Evolutionary conservation across 2,329 filamentous ascomycete genomes (phyloP).

Genomic region (Gyromitra esculenta): DNA sequence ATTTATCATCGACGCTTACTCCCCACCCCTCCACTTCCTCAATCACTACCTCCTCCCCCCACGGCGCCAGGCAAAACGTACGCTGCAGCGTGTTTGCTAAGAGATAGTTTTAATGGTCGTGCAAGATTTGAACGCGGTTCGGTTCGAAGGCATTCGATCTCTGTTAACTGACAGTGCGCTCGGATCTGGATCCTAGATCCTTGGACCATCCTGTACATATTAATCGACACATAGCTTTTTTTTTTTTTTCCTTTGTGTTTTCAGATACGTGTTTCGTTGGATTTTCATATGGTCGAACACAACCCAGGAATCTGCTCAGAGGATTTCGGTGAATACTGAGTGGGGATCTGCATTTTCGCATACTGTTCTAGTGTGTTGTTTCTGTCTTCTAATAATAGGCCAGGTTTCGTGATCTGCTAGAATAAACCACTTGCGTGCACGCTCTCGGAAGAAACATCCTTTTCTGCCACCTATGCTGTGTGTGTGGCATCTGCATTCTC

Average conservation of each 20-base stretch:
- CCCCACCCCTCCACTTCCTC: background rate
- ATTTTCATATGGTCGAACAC: constrained; percentile 21
- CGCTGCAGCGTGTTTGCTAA: constrained; percentile 33
- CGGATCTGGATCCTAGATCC: constrained; percentile 51
- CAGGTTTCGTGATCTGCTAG: constrained; percentile 46
- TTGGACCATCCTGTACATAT: constrained; percentile 44
- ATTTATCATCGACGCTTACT: constrained; percentile 37
- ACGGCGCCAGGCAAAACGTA: constrained; percentile 49
- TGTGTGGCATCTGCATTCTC: constrained; percentile 27
- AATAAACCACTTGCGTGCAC: constrained; percentile 26
- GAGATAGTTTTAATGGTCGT: constrained; percentile 28
- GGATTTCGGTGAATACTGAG: constrained; percentile 27
- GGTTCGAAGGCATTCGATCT: constrained; percentile 49
- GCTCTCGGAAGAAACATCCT: constrained; percentile 41
- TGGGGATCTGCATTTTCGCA: constrained; percentile 25
- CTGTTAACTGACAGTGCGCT: constrained; percentile 40
- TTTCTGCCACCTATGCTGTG: constrained; percentile 38
- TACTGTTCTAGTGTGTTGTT: constrained; percentile 35
- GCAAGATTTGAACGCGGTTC: constrained; percentile 50
- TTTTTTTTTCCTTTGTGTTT: constrained; percentile 21
- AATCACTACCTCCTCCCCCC: constrained; percentile 7
- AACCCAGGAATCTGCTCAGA: constrained; percentile 28
- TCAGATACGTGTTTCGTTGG: constrained; percentile 49
- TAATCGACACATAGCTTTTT: constrained; percentile 37
- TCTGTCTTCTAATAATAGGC: constrained; percentile 41